Evolutionary conservation across 2,329 filamentous ascomycete genomes (phyloP), one percentile per base, ranked within the genome.

Genomic region (Ophiostoma tasmaniense): DNA sequence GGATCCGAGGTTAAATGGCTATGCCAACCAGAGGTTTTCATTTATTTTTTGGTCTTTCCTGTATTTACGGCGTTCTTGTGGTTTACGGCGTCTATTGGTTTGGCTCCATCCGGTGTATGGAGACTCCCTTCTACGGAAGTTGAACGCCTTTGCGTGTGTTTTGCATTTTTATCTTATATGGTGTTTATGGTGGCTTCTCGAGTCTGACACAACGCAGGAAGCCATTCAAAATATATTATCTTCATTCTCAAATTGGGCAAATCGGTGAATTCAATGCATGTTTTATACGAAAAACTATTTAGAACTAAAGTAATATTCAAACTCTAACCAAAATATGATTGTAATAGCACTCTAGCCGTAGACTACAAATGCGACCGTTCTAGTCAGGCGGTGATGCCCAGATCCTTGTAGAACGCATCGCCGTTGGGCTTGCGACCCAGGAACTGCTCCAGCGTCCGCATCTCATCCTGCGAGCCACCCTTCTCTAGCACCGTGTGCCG

Each of bases 381-480:
- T 37, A 73, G 72, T 75, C 73, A 75, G 3, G 67, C 71, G 6
- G 71, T 67, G n/a, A 73, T 73, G 25, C 91, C 91, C 66, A 95
- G 80, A 76, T 94, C 91, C 78, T 86, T 84, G 78, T 93, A 94
- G 75, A 95, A 95, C 0, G 91, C 87, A 76, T 94, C 90, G 0
- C 86, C 88, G 76, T 85, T 92, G 0, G 91, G 91, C 79, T 90
- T 87, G 73, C 91, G 81, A 7, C 91, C 90, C 70, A 95, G 77
- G 79, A 94, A 95, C 73, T 92, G 87, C 80, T 90, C 88, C 69
- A 95, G 79, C 13, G 89, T 90, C 72, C 87, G 82, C 90, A 94
- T 92, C 81, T 94, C 91, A 73, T 93, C 90, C 77, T 89, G 88
- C 73, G 86, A 89, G 0, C 91, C 91, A 50, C 91, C 91, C 72